Conservation (phyloP, 805 yeast species). For the Kregervanrija delftensis region DNA sequence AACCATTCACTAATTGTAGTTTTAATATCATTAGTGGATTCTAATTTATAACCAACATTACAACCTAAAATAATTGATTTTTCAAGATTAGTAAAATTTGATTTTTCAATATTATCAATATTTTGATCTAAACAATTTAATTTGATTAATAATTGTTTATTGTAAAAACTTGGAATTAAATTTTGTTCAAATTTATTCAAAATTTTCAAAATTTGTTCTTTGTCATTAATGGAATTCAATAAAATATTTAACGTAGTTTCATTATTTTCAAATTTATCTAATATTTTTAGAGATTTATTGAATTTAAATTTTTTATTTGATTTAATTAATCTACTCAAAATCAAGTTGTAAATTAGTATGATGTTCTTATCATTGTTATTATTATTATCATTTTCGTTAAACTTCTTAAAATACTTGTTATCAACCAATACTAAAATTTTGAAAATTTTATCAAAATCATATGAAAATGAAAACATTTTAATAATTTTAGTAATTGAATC, state of each 20-base stretch:
- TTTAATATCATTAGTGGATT: neutral
- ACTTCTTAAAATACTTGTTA: conserved; percentile 1
- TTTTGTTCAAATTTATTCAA: too few relatives aligned
- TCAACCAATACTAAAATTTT: neutral
- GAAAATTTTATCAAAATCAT: conserved; percentile 2
- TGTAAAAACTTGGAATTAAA: too few relatives aligned
- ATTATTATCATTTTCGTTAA: neutral
- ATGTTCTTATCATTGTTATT: neutral
- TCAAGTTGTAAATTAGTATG: neutral
- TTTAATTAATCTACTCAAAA: too few relatives aligned
- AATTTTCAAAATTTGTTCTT: too few relatives aligned
- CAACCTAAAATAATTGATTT: neutral
- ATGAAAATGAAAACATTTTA: conserved; percentile 5
- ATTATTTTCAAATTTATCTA: too few relatives aligned
- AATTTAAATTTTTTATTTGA: too few relatives aligned
- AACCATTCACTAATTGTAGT: neutral
- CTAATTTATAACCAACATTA: neutral
- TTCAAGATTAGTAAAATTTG: neutral
- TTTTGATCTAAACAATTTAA: too few relatives aligned
- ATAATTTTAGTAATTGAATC: conserved; percentile 7
- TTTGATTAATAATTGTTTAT: too few relatives aligned
- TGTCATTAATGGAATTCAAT: too few relatives aligned
- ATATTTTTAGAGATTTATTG: too few relatives aligned
- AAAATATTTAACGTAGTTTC: too few relatives aligned
- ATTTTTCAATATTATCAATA: too few relatives aligned